A percentile compares a stretch with the other conserved stretches of the same genome.
phyloP scores from a whole-genome alignment of 2,329 filamentous ascomycete genomes.

The Westerdykella sp. region DNA sequence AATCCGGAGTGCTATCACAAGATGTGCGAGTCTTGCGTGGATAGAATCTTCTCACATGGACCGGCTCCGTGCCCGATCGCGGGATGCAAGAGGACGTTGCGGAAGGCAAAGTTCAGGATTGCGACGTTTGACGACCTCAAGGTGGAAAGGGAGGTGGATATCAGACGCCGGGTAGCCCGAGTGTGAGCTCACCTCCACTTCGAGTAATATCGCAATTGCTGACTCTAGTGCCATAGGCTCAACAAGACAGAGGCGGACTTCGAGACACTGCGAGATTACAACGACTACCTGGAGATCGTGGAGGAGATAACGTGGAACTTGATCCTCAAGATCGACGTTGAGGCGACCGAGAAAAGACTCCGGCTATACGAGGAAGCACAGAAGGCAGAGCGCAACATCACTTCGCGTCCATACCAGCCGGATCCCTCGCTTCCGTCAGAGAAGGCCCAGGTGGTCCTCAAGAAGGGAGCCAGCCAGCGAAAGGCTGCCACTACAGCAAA shows the following conservation, averaged over 20 bases:
- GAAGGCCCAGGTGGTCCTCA: slow-evolving; percentile 35
- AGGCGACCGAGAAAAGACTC: slow-evolving; percentile 56
- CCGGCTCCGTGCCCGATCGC: slow-evolving; percentile 90
- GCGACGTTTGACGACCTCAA: slow-evolving; percentile 86
- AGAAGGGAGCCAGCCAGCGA: slow-evolving; percentile 62
- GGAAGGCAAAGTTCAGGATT: slow-evolving; percentile 74
- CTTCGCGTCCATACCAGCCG: slow-evolving; percentile 29
- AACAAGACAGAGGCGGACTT: slow-evolving; percentile 91
- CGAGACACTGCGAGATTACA: slow-evolving; percentile 73
- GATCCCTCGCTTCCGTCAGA: slow-evolving; percentile 14
- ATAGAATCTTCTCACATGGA: slow-evolving; percentile 86
- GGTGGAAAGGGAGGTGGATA: slow-evolving; percentile 90
- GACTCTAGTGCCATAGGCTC: slow-evolving; percentile 52
- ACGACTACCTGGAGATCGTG: slow-evolving; percentile 90
- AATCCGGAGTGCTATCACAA: slow-evolving; percentile 99
- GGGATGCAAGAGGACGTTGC: slow-evolving; percentile 78
- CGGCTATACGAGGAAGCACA: slow-evolving; percentile 68
- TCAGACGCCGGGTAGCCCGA: slow-evolving; percentile 67
- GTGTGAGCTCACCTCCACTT: slow-evolving; percentile 35
- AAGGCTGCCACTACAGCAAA: slow-evolving; percentile 34
- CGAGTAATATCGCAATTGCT: slow-evolving; percentile 1
- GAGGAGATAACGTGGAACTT: slow-evolving; percentile 88
- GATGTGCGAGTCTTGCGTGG: slow-evolving; percentile 95
- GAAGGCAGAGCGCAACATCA: slow-evolving; percentile 45
- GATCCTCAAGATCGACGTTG: slow-evolving; percentile 63